A percentile compares a stretch with the other conserved stretches of the same genome.
Evolutionary conservation across 2,329 filamentous ascomycete genomes (phyloP).

Genomic region (Fusarium sp.): DNA sequence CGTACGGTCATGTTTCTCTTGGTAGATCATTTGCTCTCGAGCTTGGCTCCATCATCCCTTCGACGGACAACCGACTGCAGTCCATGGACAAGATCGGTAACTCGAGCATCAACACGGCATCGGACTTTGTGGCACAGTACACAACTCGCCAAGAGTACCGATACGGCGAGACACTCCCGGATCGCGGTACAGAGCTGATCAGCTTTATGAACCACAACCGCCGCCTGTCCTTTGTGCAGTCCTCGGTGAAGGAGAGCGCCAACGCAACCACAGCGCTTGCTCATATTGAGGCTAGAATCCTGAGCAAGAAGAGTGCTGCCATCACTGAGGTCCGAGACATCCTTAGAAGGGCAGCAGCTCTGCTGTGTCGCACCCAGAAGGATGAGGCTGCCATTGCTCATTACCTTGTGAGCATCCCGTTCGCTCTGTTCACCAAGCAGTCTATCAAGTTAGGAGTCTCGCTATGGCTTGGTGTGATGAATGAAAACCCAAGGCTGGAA

Average conservation of each 20-base stretch:
- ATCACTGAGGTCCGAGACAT: slow-evolving; percentile 80
- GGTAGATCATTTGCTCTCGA: slow-evolving; percentile 94
- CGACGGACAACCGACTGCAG: slow-evolving; percentile 82
- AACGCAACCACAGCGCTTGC: slow-evolving; percentile 71
- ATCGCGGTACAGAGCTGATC: slow-evolving; percentile 71
- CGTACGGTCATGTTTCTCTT: slow-evolving; percentile 89
- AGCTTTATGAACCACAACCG: slow-evolving; percentile 65
- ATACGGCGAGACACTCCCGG: slow-evolving; percentile 77
- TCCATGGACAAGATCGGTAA: slow-evolving; percentile 80
- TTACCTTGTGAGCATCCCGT: slow-evolving; percentile 90
- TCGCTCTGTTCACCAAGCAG: slow-evolving; percentile 90
- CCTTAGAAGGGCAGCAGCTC: slow-evolving; percentile 81
- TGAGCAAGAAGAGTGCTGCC: slow-evolving; percentile 72
- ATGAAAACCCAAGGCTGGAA: slow-evolving; percentile 91
- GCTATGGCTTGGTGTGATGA: slow-evolving; percentile 94
- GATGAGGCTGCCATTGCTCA: slow-evolving; percentile 82
- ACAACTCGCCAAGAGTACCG: slow-evolving; percentile 96
- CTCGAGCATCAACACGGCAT: slow-evolving; percentile 84
- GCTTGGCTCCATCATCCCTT: slow-evolving; percentile 85
- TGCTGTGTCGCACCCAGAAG: slow-evolving; percentile 79
- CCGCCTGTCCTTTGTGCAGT: slow-evolving; percentile 60
- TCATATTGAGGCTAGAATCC: slow-evolving; percentile 74
- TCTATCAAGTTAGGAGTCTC: slow-evolving; percentile 96
- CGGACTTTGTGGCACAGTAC: slow-evolving; percentile 96
- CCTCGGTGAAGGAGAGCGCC: slow-evolving; percentile 61